phyloP scores from a whole-genome alignment of 2,329 filamentous ascomycete species.

The Malbranchea zuffiana region DNA sequence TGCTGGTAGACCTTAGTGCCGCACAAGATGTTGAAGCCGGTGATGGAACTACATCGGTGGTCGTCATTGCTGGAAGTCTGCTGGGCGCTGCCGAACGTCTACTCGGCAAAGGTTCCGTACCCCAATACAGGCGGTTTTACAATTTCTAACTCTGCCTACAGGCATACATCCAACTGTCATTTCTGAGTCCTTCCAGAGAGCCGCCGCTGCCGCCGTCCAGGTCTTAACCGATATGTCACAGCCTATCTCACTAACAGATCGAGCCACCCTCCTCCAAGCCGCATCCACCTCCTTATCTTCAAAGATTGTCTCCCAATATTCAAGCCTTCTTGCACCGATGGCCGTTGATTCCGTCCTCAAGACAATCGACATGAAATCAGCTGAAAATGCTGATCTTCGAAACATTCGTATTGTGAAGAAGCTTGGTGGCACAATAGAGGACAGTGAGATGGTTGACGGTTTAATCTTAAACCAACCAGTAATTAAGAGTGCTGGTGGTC shows the following conservation, averaged over 20 bases:
- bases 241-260: conserved; percentile 80
- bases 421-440: conserved; percentile 93
- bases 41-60: conserved; percentile 95
- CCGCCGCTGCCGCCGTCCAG: conserved; percentile 76
- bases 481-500: conserved; percentile 85
- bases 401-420: conserved; percentile 98
- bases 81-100: conserved; percentile 87
- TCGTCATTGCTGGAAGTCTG: conserved; percentile 92
- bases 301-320: conserved; percentile 97
- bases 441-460: conserved; percentile 93
- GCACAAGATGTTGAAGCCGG: conserved; percentile 97
- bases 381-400: conserved; percentile 90
- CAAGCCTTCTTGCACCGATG: conserved; percentile 90
- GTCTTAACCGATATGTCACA: conserved; percentile 93
- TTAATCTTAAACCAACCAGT: conserved; percentile 85
- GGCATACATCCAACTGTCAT: conserved; percentile 94
- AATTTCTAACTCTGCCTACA: conserved; percentile 12
- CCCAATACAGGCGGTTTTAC: not conserved
- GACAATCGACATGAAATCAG: conserved; percentile 89
- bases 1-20: conserved; percentile 94
- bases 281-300: conserved; percentile 95
- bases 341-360: conserved; percentile 93
- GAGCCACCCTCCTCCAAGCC: conserved; percentile 81
- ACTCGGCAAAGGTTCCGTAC: conserved; percentile 58
- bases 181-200: conserved; percentile 93